A percentile compares a stretch with the other conserved stretches of the same genome.
These are phyloP conservation scores for Camellia sinensis DNA, from an alignment of 148 eudicot genomes.

Conservation along the genomic window DNA sequence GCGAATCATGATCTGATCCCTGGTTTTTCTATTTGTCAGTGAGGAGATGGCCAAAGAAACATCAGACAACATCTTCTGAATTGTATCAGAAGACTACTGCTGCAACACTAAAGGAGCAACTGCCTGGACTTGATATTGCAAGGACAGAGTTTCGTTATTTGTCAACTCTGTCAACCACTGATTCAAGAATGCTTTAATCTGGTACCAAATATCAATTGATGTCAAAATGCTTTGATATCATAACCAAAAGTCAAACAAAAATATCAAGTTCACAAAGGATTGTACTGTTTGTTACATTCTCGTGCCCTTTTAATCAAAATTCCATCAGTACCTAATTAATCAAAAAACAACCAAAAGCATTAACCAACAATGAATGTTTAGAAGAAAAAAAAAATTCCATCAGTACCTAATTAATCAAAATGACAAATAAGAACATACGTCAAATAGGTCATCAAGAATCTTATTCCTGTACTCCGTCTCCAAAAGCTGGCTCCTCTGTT, in stretches of 20 bases:
- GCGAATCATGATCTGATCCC: constrained; percentile 87
- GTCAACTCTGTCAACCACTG: constrained; percentile 74
- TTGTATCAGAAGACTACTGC: constrained; percentile 72
- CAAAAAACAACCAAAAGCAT: background rate
- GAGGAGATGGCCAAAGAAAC: constrained; percentile 61
- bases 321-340: background rate
- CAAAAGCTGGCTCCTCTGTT: constrained; percentile 73
- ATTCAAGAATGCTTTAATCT: constrained; percentile 83
- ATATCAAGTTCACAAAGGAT: background rate
- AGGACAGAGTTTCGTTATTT: constrained; percentile 74
- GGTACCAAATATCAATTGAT: constrained; percentile 21
- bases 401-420: background rate
- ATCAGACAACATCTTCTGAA: constrained; percentile 77
- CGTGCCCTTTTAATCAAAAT: background rate
- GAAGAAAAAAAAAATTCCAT: background rate
- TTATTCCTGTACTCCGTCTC: constrained; percentile 86
- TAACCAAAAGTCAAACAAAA: background rate
- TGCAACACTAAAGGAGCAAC: constrained; percentile 88
- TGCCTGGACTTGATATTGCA: constrained; percentile 96
- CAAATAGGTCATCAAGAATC: constrained; percentile 92
- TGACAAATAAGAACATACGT: constrained; percentile 41
- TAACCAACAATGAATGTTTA: background rate
- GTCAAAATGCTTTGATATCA: background rate
- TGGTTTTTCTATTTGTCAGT: constrained; percentile 75
- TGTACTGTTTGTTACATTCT: background rate